Evolutionary conservation across 441 rosid species (phyloP), one percentile per base, ranked within the genome.

Genomic region (Croton laevigatus): DNA sequence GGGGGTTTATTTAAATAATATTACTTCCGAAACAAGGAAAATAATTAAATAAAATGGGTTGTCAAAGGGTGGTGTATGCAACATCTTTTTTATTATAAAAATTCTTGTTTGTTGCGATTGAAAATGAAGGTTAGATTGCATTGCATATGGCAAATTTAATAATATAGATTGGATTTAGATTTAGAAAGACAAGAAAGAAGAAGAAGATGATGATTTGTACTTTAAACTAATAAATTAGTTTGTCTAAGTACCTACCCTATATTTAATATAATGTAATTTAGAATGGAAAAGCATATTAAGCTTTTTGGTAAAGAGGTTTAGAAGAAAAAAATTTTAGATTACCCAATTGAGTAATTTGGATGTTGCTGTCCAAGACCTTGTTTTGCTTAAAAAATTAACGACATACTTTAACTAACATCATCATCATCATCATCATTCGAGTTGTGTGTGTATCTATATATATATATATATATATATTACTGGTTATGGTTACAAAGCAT

Each of bases 291-390:
- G 7, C 42, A 5, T 3, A 59, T 17, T 70, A 60, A 73, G 40
- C 13, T 36, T 68, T 62, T 23, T 22, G 37, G 8, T 5, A n/a
- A n/a, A n/a, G n/a, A n/a, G n/a, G n/a, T n/a, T n/a, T n/a, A 5
- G 3, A 19, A 23, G 37, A 17, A 16, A 32, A 49, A n/a, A 40
- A 55, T 7, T 46, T 22, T 22, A 27, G 37, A 44, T 20, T 69
- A 10, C 71, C 36, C 55, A 65, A 65, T 76, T 73, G 69, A 66
- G 69, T 45, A 38, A 52, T 71, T 77, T 79, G 78, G 81, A 72
- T 32, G 72, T 72, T 66, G 73, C 79, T 72, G 77, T 74, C 85
- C 58, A 13, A 5, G n/a, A 14, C 53, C 32, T 32, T 54, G 55
- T 27, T 71, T 62, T 64, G 72, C 17, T 46, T 71, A 48, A 54